Evolutionary conservation across 352 stramenopile species (phyloP).

Genomic region (Peronospora belbahrii): DNA sequence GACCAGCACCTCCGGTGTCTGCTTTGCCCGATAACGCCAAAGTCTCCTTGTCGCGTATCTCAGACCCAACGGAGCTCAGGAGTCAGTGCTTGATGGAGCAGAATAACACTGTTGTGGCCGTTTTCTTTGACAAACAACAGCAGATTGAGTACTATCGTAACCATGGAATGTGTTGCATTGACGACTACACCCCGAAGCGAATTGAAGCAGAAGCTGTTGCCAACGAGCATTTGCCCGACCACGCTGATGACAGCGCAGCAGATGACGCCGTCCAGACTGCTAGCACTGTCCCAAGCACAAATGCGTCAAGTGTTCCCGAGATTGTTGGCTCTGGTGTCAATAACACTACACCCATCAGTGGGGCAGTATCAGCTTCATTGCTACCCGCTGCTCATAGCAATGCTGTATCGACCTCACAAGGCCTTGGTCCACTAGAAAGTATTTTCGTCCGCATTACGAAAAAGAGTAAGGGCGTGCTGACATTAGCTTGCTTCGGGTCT

Average conservation of each 20-base stretch:
- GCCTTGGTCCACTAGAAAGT: conserved; percentile 62
- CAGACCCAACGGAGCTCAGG: conserved; percentile 18
- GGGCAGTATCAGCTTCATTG: conserved; percentile 8
- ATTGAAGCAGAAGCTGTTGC: conserved; percentile 17
- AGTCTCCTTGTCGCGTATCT: conserved; percentile 11
- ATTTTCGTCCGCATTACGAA: conserved; percentile 83
- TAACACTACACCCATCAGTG: conserved; percentile 8
- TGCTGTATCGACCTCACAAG: conserved; percentile 30
- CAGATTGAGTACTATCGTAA: conserved; percentile 20
- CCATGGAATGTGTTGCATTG: conserved; percentile 32
- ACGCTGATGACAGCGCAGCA: not conserved
- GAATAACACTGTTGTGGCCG: conserved; percentile 28
- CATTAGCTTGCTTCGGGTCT: not conserved
- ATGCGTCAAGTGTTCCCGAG: conserved; percentile 5
- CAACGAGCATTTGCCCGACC: conserved; percentile 7
- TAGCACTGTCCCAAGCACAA: conserved; percentile 3
- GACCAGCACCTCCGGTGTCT: conserved; percentile 6
- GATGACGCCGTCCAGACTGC: conserved; percentile 3
- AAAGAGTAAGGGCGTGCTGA: conserved; percentile 40
- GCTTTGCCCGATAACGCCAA: conserved; percentile 7
- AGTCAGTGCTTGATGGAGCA: conserved; percentile 35
- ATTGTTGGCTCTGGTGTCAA: conserved; percentile 9
- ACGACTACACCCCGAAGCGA: conserved; percentile 24
- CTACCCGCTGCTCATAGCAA: conserved; percentile 7
- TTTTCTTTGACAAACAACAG: conserved; percentile 29